Evolutionary conservation across 345 rosid genomes (phyloP).

Genomic region (Citropsis articulata): DNA sequence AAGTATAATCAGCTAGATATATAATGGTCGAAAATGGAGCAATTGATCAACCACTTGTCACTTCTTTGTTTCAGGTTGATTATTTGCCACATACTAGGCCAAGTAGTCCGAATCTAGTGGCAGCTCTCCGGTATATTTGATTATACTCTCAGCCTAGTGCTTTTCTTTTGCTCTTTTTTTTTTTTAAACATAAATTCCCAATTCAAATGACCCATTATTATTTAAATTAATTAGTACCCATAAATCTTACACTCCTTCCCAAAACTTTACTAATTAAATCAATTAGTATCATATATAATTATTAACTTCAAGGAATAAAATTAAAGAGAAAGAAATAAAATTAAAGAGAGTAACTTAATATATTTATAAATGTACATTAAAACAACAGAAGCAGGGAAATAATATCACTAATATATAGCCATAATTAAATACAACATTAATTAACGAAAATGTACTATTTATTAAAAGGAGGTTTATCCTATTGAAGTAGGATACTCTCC

Average conservation of each 20-base stretch:
- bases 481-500: too few relatives aligned
- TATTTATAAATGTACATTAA: too few relatives aligned
- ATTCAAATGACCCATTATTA: too few relatives aligned
- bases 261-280: not conserved
- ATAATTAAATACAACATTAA: not conserved
- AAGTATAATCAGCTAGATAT: not conserved
- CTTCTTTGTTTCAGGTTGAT: not conserved
- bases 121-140: not conserved
- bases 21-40: not conserved
- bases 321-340: too few relatives aligned
- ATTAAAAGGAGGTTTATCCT: too few relatives aligned
- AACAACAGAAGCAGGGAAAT: too few relatives aligned
- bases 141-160: not conserved
- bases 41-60: constrained; percentile 6
- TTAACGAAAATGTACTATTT: not conserved
- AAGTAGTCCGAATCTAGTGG: constrained; percentile 12
- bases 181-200: too few relatives aligned
- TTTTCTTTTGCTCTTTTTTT: not conserved
- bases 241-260: not conserved
- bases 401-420: too few relatives aligned
- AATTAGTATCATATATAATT: not conserved
- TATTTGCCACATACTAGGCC: not conserved
- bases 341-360: too few relatives aligned
- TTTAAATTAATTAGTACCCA: too few relatives aligned
- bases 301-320: too few relatives aligned